Evolutionary conservation across 805 yeast genomes (phyloP).

Genomic region (Zygosaccharomyces siamensis): DNA sequence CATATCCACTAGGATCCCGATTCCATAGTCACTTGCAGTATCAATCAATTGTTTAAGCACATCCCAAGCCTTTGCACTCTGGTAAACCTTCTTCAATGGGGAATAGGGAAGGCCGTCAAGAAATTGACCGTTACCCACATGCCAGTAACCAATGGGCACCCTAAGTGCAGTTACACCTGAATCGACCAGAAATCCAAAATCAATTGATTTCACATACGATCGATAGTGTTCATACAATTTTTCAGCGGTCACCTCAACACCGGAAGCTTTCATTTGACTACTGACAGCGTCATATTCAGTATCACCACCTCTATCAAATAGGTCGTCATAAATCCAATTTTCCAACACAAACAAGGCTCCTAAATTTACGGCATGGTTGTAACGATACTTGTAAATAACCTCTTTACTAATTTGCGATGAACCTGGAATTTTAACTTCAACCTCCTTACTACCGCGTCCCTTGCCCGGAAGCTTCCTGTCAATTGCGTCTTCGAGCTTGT

Average conservation of each 20-base stretch:
- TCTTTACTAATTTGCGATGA: slow-evolving; percentile 37
- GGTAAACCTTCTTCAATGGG: slow-evolving; percentile 50
- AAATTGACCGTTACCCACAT: slow-evolving; percentile 58
- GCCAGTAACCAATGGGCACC: slow-evolving; percentile 91
- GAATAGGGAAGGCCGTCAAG: slow-evolving; percentile 57
- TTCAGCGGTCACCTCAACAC: slow-evolving; percentile 49
- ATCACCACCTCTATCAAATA: slow-evolving; percentile 54
- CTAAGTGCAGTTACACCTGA: slow-evolving; percentile 73
- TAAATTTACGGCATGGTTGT: slow-evolving; percentile 77
- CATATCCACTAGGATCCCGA: slow-evolving; percentile 75
- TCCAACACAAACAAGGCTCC: slow-evolving; percentile 80
- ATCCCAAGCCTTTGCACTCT: slow-evolving; percentile 60
- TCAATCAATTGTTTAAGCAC: slow-evolving; percentile 51
- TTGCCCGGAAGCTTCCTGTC: slow-evolving; percentile 2
- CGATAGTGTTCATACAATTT: slow-evolving; percentile 64
- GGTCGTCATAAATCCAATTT: slow-evolving; percentile 64
- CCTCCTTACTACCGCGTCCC: background rate
- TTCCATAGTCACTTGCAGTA: slow-evolving; percentile 55
- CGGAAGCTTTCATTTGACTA: slow-evolving; percentile 43
- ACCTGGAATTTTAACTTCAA: slow-evolving; percentile 34
- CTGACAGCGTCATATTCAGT: slow-evolving; percentile 73
- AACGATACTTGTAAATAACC: slow-evolving; percentile 54
- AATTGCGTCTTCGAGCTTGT: slow-evolving; percentile 20
- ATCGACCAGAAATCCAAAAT: slow-evolving; percentile 70
- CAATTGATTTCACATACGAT: slow-evolving; percentile 55